Base-by-base conservation (phyloP, 2,329 filamentous ascomycete genomes). In the Alternaria metachromatica region DNA sequence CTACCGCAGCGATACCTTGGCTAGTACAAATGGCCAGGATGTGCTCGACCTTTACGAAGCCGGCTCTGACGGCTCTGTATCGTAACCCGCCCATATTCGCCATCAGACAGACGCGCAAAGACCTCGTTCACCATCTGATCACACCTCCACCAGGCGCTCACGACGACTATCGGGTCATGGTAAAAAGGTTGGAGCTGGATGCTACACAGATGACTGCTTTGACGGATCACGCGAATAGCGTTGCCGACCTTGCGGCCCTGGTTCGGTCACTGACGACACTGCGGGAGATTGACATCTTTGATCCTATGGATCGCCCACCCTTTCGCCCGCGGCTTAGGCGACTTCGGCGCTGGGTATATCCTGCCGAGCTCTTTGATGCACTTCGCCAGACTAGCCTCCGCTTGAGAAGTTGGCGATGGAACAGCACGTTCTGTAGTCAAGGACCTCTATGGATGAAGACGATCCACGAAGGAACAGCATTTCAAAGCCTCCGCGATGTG, bases 11-110 rank as follows among this genome's bases (percentile, higher is more conserved):
- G 12, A 83, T 85, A 15, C 71, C 84, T 70, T 93, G 90, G 90
- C 86, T 96, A 7, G 79, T 91, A 10, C 82, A 84, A n/a, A 82
- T 87, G 48, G 88, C 91, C 37, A 83, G 85, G 2, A 81, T 88
- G 15, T 94, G 70, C 72, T 87, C 84, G 55, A 78, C 84, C 3
- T 93, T 94, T 61, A 82, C 87, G 0, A 92, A 94, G 71, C 90
- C 93, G 6, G 92, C 92, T 2, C 80, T 96, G 55, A 89, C 89
- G 6, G 90, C 88, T 2, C 83, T 96, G 6, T 96, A 96, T 76
- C 84, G 86, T 50, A 87, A 84, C 6, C 92, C 92, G 9, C 89
- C 89, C 2, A 82, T 96, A 48, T 84, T 86, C 62, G 84, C 85
- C 1, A 79, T 83, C 37, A 78, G 80, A 33, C 84, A 86, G 65